Percentiles rank a stretch among this genome's conserved stretches.
Evolutionary conservation across 306 rosid genomes (phyloP).

Genomic region (Prunus campanulata): DNA sequence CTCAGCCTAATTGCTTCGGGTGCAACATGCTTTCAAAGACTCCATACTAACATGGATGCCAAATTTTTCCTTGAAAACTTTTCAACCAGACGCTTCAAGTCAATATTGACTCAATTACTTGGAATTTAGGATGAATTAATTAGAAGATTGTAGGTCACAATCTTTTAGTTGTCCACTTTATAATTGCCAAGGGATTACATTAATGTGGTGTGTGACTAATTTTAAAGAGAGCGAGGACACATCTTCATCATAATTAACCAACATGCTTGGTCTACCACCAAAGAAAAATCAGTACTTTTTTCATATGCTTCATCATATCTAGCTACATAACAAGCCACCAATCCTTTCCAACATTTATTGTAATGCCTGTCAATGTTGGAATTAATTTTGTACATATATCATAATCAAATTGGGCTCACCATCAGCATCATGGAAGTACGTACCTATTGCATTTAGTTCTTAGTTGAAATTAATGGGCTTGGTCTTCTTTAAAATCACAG

Average conservation of each 20-base stretch:
- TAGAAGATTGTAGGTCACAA: neutral
- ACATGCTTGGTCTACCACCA: neutral
- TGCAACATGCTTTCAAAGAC: no score
- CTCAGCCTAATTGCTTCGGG: no score
- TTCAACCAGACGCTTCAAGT: neutral
- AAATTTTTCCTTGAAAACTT: neutral
- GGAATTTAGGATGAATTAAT: neutral
- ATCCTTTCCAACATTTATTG: neutral
- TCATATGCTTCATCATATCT: neutral
- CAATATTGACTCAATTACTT: neutral
- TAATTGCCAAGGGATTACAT: neutral
- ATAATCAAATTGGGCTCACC: neutral
- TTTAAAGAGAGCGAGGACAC: neutral
- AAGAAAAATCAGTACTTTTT: neutral
- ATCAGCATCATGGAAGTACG: neutral
- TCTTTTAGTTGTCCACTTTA: neutral
- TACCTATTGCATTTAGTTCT: no score
- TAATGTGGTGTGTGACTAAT: neutral
- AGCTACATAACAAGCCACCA: neutral
- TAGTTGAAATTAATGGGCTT: no score
- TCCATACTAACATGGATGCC: neutral
- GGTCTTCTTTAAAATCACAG: no score
- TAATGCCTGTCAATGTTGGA: neutral
- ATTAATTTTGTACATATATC: neutral
- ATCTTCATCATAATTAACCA: neutral